Evolutionary conservation across 129 eudicot species (phyloP).

Genomic region (Artemisia annua): DNA sequence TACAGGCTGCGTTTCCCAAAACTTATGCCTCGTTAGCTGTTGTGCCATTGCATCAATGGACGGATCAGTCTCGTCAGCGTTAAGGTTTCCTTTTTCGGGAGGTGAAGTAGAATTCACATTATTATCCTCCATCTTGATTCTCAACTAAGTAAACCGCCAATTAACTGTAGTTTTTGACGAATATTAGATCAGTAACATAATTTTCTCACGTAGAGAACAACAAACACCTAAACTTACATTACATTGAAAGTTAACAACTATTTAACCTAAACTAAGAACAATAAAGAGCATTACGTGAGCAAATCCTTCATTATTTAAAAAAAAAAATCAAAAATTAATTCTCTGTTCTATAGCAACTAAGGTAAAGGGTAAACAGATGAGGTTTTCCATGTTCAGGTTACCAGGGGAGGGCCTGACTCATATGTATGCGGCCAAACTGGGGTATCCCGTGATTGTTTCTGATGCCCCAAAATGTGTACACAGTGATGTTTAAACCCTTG

Average conservation of each 20-base stretch:
- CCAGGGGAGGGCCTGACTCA: too few relatives aligned
- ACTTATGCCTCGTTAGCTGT: conserved; percentile 54
- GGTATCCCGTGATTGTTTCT: too few relatives aligned
- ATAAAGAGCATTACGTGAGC: background rate
- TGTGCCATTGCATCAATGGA: conserved; percentile 52
- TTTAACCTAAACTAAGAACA: too few relatives aligned
- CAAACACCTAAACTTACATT: background rate
- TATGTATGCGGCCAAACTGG: too few relatives aligned
- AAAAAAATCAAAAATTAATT: background rate
- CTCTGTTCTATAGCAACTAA: too few relatives aligned
- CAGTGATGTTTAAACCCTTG: too few relatives aligned
- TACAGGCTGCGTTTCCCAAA: conserved; percentile 81
- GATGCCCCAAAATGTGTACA: too few relatives aligned
- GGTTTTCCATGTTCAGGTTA: too few relatives aligned
- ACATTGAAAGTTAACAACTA: too few relatives aligned
- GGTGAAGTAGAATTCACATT: conserved; percentile 34
- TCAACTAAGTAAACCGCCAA: conserved; percentile 2
- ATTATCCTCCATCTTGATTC: conserved; percentile 40
- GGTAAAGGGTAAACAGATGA: too few relatives aligned
- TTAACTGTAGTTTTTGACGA: conserved; percentile 9
- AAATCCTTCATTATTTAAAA: background rate
- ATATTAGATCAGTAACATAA: background rate
- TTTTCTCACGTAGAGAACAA: background rate
- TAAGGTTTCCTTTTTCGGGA: conserved; percentile 36
- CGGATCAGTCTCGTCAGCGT: conserved; percentile 36